A percentile compares a stretch with the other conserved stretches of the same genome.
Conservation (phyloP, 2,329 filamentous ascomycete species). For the Exutisphaerella laricina region DNA sequence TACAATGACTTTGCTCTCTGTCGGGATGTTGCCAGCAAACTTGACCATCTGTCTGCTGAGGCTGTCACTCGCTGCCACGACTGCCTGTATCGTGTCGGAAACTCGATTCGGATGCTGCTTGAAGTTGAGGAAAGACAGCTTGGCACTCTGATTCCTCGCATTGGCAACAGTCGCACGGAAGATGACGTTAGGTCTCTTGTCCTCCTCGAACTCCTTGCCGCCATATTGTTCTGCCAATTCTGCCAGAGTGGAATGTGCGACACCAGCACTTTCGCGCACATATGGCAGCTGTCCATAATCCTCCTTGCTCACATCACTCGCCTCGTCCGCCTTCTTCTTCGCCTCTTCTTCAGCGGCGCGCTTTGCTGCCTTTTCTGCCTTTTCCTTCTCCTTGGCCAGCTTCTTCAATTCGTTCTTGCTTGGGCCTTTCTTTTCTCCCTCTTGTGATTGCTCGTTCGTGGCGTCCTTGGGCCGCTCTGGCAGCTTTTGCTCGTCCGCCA, state of each 20-base stretch:
- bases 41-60: conserved; percentile 90
- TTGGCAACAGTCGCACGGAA: conserved; percentile 83
- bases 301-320: conserved; percentile 61
- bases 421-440: conserved; percentile 43
- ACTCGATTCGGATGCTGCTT: conserved; percentile 59
- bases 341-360: conserved; percentile 63
- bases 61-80: conserved; percentile 56
- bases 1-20: conserved; percentile 74
- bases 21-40: conserved; percentile 68
- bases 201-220: conserved; percentile 26
- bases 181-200: conserved; percentile 52
- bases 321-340: conserved; percentile 61
- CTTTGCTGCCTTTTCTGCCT: conserved; percentile 62
- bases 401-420: conserved; percentile 84
- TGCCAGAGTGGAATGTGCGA: conserved; percentile 56
- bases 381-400: conserved; percentile 83
- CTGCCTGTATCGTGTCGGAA: conserved; percentile 64
- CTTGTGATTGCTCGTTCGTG: conserved; percentile 14
- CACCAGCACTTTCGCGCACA: conserved; percentile 38
- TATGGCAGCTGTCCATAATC: conserved; percentile 71
- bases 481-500: conserved; percentile 25
- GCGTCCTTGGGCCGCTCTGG: conserved; percentile 31
- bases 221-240: conserved; percentile 58
- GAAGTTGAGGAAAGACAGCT: conserved; percentile 86
- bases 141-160: conserved; percentile 78